Conservation (phyloP, 257 asterid genomes). For the Solanum dulcamara region DNA sequence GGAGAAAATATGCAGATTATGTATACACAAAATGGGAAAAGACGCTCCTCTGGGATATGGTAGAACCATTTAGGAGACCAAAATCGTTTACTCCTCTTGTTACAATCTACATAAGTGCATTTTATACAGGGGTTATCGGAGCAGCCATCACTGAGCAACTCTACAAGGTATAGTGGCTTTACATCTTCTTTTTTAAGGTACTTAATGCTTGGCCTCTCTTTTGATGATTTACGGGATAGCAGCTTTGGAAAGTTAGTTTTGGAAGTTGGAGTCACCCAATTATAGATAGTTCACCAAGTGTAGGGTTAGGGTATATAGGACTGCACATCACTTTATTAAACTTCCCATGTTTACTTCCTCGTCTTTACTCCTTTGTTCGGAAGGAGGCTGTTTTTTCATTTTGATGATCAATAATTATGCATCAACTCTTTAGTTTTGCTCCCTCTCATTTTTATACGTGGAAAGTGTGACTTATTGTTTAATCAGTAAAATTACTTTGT, state of each 20-base stretch:
- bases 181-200: background rate
- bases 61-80: conserved; percentile 78
- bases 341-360: no score
- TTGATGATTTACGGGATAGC: background rate
- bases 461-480: no score
- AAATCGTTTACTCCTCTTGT: conserved; percentile 74
- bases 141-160: conserved; percentile 82
- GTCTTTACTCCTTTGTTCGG: no score
- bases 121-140: conserved; percentile 78
- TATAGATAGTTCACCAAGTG: no score
- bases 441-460: no score
- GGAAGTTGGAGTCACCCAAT: no score
- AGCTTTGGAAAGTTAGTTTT: background rate
- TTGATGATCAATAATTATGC: no score
- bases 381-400: no score
- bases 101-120: conserved; percentile 54
- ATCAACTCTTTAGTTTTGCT: no score
- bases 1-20: conserved; percentile 88
- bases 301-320: no score
- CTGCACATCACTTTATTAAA: no score
- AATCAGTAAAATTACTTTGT: no score
- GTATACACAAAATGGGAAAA: conserved; percentile 67
- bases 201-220: background rate
- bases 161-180: conserved; percentile 41
- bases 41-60: conserved; percentile 85